A percentile compares a stretch with the other conserved stretches of the same genome.
Conservation (phyloP, 169 alveolate species). For the Cryptosporidium ubiquitum region DNA sequence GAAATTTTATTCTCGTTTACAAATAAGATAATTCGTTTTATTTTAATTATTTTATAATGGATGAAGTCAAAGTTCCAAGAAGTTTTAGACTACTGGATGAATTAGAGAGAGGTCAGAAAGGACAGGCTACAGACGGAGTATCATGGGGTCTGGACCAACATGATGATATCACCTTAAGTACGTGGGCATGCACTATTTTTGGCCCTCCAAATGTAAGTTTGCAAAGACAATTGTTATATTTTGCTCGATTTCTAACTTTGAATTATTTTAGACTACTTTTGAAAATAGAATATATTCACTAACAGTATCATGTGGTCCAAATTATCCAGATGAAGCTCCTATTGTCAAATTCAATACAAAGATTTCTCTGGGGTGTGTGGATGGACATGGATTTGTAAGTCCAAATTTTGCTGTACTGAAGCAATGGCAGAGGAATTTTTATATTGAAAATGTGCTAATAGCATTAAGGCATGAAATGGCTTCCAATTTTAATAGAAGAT, state of each 20-base stretch:
- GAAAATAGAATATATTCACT: conserved; percentile 95
- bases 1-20: neutral
- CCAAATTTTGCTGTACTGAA: conserved; percentile 83
- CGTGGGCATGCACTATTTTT: conserved; percentile 94
- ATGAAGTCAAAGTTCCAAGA: conserved; percentile 93
- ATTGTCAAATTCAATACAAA: conserved; percentile 91
- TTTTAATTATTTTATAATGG: conserved; percentile 14
- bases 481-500: conserved; percentile 87
- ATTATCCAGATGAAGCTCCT: conserved; percentile 97
- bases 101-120: conserved; percentile 97
- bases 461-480: conserved; percentile 94
- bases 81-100: conserved; percentile 96
- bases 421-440: conserved; percentile 91
- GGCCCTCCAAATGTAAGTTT: conserved; percentile 91
- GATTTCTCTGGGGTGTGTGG: conserved; percentile 93
- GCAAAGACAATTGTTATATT: neutral
- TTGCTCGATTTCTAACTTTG: neutral
- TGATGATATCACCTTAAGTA: conserved; percentile 93
- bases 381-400: conserved; percentile 87
- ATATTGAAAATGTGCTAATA: conserved; percentile 90
- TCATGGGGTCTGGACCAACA: conserved; percentile 94
- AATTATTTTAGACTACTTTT: conserved; percentile 88
- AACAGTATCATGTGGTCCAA: conserved; percentile 91
- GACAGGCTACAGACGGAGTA: conserved; percentile 94
- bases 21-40: neutral